phyloP scores from a whole-genome alignment of 768 basidiomycete genomes.

The Russula abietina region DNA sequence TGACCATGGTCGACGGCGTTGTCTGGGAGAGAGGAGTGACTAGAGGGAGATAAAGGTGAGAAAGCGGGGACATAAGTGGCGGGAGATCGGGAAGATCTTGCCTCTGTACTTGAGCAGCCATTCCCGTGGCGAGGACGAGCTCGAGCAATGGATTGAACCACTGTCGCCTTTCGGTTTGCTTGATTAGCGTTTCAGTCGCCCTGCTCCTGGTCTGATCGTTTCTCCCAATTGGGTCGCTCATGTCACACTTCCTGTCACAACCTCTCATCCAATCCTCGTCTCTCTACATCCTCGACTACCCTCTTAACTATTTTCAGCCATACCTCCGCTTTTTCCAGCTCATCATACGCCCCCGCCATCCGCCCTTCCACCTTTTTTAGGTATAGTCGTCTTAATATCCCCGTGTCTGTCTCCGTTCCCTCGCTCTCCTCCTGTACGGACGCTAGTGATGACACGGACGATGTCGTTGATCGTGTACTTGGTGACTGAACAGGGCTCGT shows the following conservation, averaged over 20 bases:
- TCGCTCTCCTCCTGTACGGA: constrained; percentile 55
- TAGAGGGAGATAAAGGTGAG: constrained; percentile 24
- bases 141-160: constrained; percentile 22
- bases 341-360: constrained; percentile 50
- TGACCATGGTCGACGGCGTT: constrained; percentile 24
- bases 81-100: constrained; percentile 25
- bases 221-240: constrained; percentile 9
- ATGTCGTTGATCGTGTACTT: constrained; percentile 35
- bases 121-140: constrained; percentile 21
- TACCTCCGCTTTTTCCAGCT: constrained; percentile 50
- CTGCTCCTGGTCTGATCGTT: constrained; percentile 20
- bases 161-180: constrained; percentile 19
- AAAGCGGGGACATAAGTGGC: constrained; percentile 12
- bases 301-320: constrained; percentile 66
- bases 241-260: constrained; percentile 14
- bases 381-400: constrained; percentile 38
- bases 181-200: constrained; percentile 22
- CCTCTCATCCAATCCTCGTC: constrained; percentile 29
- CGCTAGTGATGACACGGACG: constrained; percentile 45
- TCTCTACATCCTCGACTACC: constrained; percentile 42
- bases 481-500: constrained; percentile 5
- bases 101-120: constrained; percentile 26
- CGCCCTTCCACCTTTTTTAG: constrained; percentile 59
- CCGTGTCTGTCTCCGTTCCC: constrained; percentile 50
- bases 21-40: constrained; percentile 24